phyloP scores from a whole-genome alignment of 345 rosid species.

The Salix dunnii region DNA sequence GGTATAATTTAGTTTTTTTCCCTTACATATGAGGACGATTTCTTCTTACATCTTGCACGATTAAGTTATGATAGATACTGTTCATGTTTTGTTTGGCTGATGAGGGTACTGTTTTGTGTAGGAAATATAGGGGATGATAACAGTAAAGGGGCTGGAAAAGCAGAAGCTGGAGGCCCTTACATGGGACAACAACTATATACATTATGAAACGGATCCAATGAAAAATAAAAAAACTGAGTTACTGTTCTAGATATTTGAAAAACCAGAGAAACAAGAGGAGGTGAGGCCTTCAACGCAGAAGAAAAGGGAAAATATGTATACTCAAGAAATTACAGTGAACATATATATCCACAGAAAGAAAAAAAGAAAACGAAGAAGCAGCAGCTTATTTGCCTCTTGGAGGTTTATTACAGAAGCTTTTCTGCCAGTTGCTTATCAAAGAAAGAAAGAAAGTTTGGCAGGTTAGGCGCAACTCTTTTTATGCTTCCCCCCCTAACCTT shows the following conservation, averaged over 20 bases:
- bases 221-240: slow-evolving; percentile 8
- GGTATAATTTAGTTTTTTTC: not conserved
- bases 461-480: too few species aligned
- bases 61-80: not conserved
- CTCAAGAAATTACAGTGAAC: not conserved
- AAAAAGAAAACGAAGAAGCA: too few species aligned
- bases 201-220: slow-evolving; percentile 30
- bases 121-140: slow-evolving; percentile 18
- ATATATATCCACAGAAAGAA: not conserved
- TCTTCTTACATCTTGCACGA: not conserved
- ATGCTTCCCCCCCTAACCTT: too few species aligned
- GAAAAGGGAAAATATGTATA: not conserved
- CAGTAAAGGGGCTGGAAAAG: slow-evolving; percentile 10
- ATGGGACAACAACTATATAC: slow-evolving; percentile 9
- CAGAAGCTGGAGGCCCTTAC: slow-evolving; percentile 18
- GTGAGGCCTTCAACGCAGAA: not conserved
- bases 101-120: slow-evolving; percentile 19
- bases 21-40: not conserved
- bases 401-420: too few species aligned
- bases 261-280: slow-evolving; percentile 9
- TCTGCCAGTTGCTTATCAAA: too few species aligned
- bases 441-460: too few species aligned
- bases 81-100: slow-evolving; percentile 19
- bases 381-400: too few species aligned
- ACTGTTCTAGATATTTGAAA: slow-evolving; percentile 17